phyloP scores from a whole-genome alignment of 192 early-diverging fungal genomes.

The Allomyces arbusculus region DNA sequence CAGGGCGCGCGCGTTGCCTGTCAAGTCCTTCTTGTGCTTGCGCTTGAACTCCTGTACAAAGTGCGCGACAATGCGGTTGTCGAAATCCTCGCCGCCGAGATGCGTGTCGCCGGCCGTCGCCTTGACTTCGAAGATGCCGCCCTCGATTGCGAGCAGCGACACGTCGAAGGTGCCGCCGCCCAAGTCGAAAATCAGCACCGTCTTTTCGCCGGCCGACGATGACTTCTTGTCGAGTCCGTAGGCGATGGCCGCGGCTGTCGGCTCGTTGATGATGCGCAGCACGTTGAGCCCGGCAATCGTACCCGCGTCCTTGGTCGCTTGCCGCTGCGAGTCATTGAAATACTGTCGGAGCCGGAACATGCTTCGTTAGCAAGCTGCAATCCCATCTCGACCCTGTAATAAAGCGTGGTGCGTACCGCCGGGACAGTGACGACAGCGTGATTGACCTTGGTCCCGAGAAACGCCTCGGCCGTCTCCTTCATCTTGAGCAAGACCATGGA shows the following conservation, averaged over 20 bases:
- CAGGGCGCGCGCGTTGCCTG: slow-evolving; percentile 71
- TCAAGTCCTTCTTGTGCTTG: slow-evolving; percentile 77
- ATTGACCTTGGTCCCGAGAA: slow-evolving; percentile 57
- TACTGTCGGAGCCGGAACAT: no score
- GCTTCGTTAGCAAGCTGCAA: no score
- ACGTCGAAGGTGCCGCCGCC: slow-evolving; percentile 98
- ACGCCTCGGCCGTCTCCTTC: slow-evolving; percentile 89
- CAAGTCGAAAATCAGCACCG: slow-evolving; percentile 93
- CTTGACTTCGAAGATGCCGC: slow-evolving; percentile 97
- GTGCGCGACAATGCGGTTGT: slow-evolving; percentile 94
- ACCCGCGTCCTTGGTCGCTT: slow-evolving; percentile 99
- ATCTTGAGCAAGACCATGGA: slow-evolving; percentile 97
- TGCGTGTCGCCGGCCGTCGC: slow-evolving; percentile 98
- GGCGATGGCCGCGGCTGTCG: slow-evolving; percentile 96
- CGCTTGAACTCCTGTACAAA: slow-evolving; percentile 93
- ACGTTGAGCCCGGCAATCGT: slow-evolving; percentile 90
- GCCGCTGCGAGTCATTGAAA: slow-evolving; percentile 98
- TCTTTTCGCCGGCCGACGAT: slow-evolving; percentile 46
- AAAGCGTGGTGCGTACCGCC: no score
- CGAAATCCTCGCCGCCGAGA: slow-evolving; percentile 98
- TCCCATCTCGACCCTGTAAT: no score
- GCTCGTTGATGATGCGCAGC: slow-evolving; percentile 99
- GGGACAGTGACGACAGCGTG: slow-evolving; percentile 96
- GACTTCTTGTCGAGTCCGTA: slow-evolving; percentile 97
- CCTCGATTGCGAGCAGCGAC: slow-evolving; percentile 88